Conservation (phyloP, 257 asterid species). For the Ballota nigra region DNA sequence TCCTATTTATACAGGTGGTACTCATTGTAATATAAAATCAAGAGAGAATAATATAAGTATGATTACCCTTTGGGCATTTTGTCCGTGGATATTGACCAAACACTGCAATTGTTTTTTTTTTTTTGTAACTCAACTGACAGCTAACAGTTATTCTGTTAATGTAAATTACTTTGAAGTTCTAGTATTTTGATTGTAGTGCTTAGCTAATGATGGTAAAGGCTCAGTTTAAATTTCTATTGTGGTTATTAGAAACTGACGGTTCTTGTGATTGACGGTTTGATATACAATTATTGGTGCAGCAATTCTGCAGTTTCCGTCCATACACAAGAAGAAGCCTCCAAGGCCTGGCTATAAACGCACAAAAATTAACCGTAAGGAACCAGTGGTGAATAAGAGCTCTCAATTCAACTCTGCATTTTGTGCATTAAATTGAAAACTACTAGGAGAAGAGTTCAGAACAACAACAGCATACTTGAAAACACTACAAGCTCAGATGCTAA, state of each 20-base stretch:
- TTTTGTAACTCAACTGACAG: background rate
- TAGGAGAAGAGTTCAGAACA: background rate
- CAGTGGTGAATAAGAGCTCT: background rate
- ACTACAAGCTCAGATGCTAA: slow-evolving; percentile 11
- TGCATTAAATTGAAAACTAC: slow-evolving; percentile 11
- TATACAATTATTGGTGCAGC: slow-evolving; percentile 59
- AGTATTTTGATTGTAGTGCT: slow-evolving; percentile 13
- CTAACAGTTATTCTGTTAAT: slow-evolving; percentile 5
- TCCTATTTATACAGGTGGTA: background rate
- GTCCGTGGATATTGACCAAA: background rate
- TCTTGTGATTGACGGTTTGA: slow-evolving; percentile 37
- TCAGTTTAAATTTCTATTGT: slow-evolving; percentile 14
- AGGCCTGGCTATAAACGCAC: slow-evolving; percentile 83
- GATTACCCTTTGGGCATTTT: background rate
- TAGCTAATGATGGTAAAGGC: slow-evolving; percentile 11
- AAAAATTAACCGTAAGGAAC: slow-evolving; percentile 74
- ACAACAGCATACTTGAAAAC: slow-evolving; percentile 7
- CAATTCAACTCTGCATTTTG: slow-evolving; percentile 16
- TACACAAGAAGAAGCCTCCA: slow-evolving; percentile 76
- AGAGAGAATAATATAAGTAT: background rate
- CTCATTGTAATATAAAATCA: background rate
- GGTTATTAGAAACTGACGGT: slow-evolving; percentile 12
- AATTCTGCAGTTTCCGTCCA: slow-evolving; percentile 88
- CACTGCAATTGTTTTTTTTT: background rate
- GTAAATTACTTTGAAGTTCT: background rate